Conservation (phyloP, 2,329 filamentous ascomycete genomes). For the Aspergillus carbonarius region DNA sequence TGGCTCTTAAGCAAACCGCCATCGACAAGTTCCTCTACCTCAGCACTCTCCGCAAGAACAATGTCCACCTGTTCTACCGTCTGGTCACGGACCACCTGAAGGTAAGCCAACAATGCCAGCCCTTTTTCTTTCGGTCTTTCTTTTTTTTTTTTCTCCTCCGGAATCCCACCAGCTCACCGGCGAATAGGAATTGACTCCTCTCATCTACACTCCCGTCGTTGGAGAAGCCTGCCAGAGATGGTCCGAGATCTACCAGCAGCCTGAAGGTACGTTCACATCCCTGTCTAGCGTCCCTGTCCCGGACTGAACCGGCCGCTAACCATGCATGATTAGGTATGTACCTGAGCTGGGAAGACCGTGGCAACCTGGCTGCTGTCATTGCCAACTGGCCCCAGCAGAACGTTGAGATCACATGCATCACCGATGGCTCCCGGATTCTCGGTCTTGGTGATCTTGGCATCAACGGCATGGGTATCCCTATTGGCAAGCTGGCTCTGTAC, state of each 20-base stretch:
- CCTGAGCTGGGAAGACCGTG: constrained; percentile 91
- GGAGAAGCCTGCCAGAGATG: constrained; percentile 96
- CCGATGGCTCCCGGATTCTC: constrained; percentile 87
- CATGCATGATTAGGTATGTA: constrained; percentile 63
- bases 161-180: constrained; percentile 16
- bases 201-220: constrained; percentile 58
- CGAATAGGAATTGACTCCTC: constrained; percentile 47
- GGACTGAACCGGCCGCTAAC: constrained; percentile 29
- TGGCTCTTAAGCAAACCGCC: constrained; percentile 47
- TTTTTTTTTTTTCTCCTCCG: neutral
- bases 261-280: constrained; percentile 64
- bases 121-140: no score
- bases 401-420: constrained; percentile 95
- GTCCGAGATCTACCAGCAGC: constrained; percentile 91
- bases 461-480: constrained; percentile 96
- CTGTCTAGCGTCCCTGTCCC: constrained; percentile 10
- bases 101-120: constrained; percentile 26
- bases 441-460: constrained; percentile 93
- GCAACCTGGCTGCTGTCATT: constrained; percentile 83
- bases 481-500: constrained; percentile 94
- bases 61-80: constrained; percentile 55
- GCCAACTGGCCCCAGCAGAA: constrained; percentile 87
- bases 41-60: constrained; percentile 51
- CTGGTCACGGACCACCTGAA: constrained; percentile 49
- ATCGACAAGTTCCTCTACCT: constrained; percentile 54